A percentile compares a stretch with the other conserved stretches of the same genome.
Conservation (phyloP, 352 stramenopile species). For the Phytophthora megakarya region DNA sequence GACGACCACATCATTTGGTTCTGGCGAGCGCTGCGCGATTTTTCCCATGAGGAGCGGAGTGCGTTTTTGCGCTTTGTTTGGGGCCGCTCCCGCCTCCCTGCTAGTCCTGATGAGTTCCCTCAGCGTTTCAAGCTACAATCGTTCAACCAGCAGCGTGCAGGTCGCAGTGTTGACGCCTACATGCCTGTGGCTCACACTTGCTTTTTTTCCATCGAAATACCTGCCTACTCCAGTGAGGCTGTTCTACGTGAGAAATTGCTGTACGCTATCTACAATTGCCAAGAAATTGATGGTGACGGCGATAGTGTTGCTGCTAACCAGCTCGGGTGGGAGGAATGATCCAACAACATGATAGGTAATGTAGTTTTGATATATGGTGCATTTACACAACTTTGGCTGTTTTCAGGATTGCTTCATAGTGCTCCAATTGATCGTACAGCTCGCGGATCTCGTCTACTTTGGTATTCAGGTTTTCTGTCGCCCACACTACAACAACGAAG, state of each 20-base stretch:
- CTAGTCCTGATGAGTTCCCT: conserved; percentile 81
- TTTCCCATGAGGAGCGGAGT: conserved; percentile 84
- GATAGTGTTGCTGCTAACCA: conserved; percentile 83
- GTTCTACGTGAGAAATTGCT: conserved; percentile 80
- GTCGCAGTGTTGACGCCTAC: conserved; percentile 73
- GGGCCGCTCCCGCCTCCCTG: conserved; percentile 88
- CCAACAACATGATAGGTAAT: too few relatives aligned
- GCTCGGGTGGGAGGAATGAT: conserved; percentile 79
- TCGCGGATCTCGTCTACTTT: conserved; percentile 40
- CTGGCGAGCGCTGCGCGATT: conserved; percentile 78
- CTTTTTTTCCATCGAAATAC: conserved; percentile 97
- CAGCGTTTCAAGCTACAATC: conserved; percentile 93
- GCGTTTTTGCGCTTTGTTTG: conserved; percentile 92
- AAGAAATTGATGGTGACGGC: conserved; percentile 91
- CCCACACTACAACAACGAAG: conserved; percentile 33
- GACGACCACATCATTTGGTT: conserved; percentile 89
- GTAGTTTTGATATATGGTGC: conserved; percentile 25
- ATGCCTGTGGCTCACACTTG: conserved; percentile 98
- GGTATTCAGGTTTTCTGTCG: conserved; percentile 29
- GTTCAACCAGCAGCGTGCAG: conserved; percentile 67
- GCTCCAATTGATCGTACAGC: conserved; percentile 27
- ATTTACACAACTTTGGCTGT: conserved; percentile 25
- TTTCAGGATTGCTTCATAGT: conserved; percentile 24
- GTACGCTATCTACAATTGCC: conserved; percentile 94
- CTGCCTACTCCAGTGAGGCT: conserved; percentile 90